Evolutionary conservation across 1,284 basidiomycete genomes (phyloP).

Genomic region (Afroboletus lepidellus): DNA sequence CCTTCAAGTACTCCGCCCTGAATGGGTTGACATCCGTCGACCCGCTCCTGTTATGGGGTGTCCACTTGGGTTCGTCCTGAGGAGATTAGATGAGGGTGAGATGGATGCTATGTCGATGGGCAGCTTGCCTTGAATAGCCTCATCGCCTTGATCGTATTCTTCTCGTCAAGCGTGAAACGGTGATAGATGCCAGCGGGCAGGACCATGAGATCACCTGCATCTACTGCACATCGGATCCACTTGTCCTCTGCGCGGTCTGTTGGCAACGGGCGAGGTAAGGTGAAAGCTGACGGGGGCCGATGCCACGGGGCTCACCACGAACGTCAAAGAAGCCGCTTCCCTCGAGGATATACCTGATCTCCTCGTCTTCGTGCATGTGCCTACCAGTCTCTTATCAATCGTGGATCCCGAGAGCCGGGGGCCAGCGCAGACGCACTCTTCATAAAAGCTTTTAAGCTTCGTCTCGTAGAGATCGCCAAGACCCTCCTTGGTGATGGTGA

Average conservation of each 20-base stretch:
- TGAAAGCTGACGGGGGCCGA: no score
- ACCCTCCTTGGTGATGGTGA: conserved; percentile 71
- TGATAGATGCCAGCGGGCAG: conserved; percentile 83
- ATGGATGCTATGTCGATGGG: neutral
- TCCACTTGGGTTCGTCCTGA: conserved; percentile 88
- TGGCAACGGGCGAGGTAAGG: neutral
- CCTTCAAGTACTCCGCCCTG: conserved; percentile 58
- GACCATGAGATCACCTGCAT: conserved; percentile 71
- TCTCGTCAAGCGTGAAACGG: conserved; percentile 78
- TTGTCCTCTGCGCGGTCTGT: conserved; percentile 53
- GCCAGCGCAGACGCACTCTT: conserved; percentile 55
- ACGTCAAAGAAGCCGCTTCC: conserved; percentile 88
- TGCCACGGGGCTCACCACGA: conserved; percentile 52
- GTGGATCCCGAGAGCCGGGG: neutral
- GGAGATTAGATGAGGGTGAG: neutral
- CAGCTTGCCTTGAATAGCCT: conserved; percentile 70
- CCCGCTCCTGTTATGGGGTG: conserved; percentile 63
- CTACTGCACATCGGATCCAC: conserved; percentile 74
- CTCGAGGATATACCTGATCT: conserved; percentile 81
- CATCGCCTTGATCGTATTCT: conserved; percentile 67
- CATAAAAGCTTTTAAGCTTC: conserved; percentile 79
- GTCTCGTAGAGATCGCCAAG: conserved; percentile 78
- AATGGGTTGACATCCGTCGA: conserved; percentile 60
- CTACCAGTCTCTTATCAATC: conserved; percentile 37
- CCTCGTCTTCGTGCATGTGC: conserved; percentile 90